These are phyloP conservation scores for Lanmaoa rubissima DNA, from an alignment of 768 basidiomycete species.

Conservation along the genomic window DNA sequence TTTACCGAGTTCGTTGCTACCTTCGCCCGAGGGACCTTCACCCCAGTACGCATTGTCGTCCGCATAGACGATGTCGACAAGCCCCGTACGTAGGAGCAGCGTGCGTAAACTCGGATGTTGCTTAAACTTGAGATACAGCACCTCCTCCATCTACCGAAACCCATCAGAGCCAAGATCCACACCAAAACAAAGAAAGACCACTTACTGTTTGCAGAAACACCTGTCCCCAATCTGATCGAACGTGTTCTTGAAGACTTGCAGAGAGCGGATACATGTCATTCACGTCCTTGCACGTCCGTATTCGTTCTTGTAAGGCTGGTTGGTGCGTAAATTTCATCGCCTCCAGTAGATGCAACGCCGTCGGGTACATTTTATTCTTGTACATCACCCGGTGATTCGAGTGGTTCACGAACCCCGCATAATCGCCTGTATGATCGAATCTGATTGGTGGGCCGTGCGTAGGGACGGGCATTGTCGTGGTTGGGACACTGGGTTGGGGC, in stretches of 20 bases:
- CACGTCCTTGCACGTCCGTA: constrained; percentile 45
- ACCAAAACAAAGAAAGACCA: background rate
- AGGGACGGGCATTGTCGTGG: constrained; percentile 16
- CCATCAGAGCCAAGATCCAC: background rate
- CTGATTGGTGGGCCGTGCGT: constrained; percentile 28
- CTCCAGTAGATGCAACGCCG: constrained; percentile 73
- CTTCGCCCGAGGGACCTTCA: constrained; percentile 47
- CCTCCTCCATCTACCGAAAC: constrained; percentile 59
- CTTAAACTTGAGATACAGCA: constrained; percentile 62
- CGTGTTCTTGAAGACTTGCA: constrained; percentile 32
- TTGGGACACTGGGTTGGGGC: background rate
- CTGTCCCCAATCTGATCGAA: constrained; percentile 56
- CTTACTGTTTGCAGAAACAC: constrained; percentile 52
- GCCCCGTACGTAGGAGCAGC: constrained; percentile 54
- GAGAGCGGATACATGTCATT: constrained; percentile 39
- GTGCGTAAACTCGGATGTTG: constrained; percentile 62
- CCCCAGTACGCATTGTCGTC: constrained; percentile 72
- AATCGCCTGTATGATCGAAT: constrained; percentile 44
- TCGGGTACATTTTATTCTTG: constrained; percentile 55
- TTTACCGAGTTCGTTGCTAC: constrained; percentile 63
- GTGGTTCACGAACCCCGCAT: constrained; percentile 58
- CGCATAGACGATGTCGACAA: constrained; percentile 49
- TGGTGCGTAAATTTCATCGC: constrained; percentile 63
- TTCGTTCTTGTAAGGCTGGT: constrained; percentile 54
- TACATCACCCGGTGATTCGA: constrained; percentile 64